phyloP scores from a whole-genome alignment of 768 basidiomycete genomes.

The Naganishia friedmannii region DNA sequence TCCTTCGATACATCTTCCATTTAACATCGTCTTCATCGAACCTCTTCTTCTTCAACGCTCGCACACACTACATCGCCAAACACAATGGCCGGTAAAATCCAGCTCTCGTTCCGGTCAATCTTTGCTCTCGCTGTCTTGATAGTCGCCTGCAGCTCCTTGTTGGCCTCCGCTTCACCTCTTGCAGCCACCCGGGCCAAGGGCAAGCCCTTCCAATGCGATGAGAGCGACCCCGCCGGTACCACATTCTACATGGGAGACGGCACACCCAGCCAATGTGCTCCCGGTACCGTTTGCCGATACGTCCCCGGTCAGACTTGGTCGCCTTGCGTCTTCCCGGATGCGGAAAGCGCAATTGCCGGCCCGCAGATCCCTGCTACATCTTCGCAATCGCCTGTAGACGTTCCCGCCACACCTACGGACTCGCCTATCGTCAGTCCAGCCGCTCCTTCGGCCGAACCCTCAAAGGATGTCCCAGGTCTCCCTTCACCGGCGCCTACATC shows the following conservation, averaged over 20 bases:
- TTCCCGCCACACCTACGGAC: neutral
- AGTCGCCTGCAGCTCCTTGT: neutral
- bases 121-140: neutral
- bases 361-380: neutral
- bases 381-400: neutral
- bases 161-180: neutral
- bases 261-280: neutral
- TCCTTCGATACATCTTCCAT: neutral
- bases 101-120: neutral
- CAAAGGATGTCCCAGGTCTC: neutral
- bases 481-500: neutral
- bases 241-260: slow-evolving; percentile 1
- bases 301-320: neutral
- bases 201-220: neutral
- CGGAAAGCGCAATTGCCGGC: neutral
- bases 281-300: neutral
- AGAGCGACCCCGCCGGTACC: neutral
- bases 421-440: neutral
- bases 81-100: neutral
- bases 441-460: neutral
- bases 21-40: neutral
- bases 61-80: neutral
- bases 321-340: neutral
- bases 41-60: too few species aligned
- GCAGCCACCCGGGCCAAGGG: neutral